phyloP scores from a whole-genome alignment of 805 yeast genomes.

The Candida hungchunana region DNA sequence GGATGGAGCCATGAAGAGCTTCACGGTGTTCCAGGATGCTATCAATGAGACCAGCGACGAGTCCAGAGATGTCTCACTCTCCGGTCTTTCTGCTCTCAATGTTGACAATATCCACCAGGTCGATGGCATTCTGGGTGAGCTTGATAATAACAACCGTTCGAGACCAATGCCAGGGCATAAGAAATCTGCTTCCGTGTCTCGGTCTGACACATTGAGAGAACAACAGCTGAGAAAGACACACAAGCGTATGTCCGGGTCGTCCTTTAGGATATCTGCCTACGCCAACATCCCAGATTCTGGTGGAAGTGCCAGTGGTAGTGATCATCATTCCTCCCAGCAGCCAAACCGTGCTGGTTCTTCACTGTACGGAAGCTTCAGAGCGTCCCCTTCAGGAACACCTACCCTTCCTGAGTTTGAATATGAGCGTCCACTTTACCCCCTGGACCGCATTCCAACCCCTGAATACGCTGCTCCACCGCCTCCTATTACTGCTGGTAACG shows the following conservation, averaged over 20 bases:
- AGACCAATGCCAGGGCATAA: conserved; percentile 2
- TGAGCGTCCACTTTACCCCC: not conserved
- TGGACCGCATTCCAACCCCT: conserved; percentile 15
- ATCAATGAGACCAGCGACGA: conserved; percentile 23
- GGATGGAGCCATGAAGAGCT: conserved; percentile 18
- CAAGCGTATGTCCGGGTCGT: conserved; percentile 9
- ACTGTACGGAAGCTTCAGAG: not conserved
- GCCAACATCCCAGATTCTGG: conserved; percentile 1
- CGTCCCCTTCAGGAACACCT: not conserved
- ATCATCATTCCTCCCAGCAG: too few relatives aligned
- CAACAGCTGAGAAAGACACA: conserved; percentile 3
- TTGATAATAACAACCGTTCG: not conserved
- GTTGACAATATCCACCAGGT: conserved; percentile 14
- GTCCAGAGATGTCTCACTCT: conserved; percentile 17
- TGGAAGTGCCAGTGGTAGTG: not conserved
- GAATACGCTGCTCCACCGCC: conserved; percentile 16
- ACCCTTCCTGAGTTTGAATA: conserved; percentile 3
- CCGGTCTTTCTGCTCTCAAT: conserved; percentile 20
- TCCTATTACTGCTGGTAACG: conserved; percentile 4
- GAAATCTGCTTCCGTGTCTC: conserved; percentile 6
- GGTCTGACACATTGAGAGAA: conserved; percentile 10
- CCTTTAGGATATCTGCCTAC: conserved; percentile 8
- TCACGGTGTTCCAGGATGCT: conserved; percentile 23
- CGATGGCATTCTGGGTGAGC: not conserved
- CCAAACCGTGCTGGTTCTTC: too few relatives aligned